These are phyloP conservation scores for Ilyonectria destructans DNA, from an alignment of 2,329 filamentous ascomycete species.

Conservation along the genomic window DNA sequence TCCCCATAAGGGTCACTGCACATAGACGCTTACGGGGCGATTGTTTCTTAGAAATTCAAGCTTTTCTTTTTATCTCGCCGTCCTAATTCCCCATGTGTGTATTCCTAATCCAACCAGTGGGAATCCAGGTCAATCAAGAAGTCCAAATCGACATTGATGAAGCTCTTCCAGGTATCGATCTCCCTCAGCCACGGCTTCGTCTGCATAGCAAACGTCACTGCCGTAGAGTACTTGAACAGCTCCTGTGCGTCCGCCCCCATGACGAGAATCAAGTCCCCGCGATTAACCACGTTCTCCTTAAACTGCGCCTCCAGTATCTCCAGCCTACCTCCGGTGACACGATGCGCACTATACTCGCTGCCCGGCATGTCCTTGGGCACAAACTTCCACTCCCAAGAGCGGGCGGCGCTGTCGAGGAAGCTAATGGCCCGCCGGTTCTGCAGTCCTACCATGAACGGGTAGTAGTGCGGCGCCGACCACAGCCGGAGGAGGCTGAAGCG, in stretches of 20 bases:
- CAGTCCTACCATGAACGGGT: conserved; percentile 48
- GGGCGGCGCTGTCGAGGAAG: conserved; percentile 48
- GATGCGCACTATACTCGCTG: conserved; percentile 47
- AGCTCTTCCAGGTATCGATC: conserved; percentile 51
- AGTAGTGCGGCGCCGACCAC: conserved; percentile 51
- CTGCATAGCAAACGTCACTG: conserved; percentile 49
- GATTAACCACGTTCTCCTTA: conserved; percentile 37
- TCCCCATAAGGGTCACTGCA: too few relatives aligned
- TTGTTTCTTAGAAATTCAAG: background rate
- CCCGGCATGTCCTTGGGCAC: conserved; percentile 49
- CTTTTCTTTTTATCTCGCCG: too few relatives aligned
- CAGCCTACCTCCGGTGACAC: conserved; percentile 27
- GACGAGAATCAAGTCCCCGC: conserved; percentile 49
- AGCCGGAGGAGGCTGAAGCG: conserved; percentile 49
- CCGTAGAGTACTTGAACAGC: conserved; percentile 44
- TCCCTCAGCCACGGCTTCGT: conserved; percentile 51
- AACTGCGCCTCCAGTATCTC: conserved; percentile 39
- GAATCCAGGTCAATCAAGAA: conserved; percentile 41
- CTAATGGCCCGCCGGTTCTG: conserved; percentile 37
- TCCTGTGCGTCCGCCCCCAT: conserved; percentile 46
- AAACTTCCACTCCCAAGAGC: conserved; percentile 50
- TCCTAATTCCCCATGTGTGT: background rate
- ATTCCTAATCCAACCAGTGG: conserved; percentile 43
- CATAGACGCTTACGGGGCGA: background rate
- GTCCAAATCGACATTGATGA: conserved; percentile 47